Evolutionary conservation across 139 green algal genomes (phyloP), one percentile per base, ranked within the genome.

Genomic region (Tetradesmus lagerheimii): DNA sequence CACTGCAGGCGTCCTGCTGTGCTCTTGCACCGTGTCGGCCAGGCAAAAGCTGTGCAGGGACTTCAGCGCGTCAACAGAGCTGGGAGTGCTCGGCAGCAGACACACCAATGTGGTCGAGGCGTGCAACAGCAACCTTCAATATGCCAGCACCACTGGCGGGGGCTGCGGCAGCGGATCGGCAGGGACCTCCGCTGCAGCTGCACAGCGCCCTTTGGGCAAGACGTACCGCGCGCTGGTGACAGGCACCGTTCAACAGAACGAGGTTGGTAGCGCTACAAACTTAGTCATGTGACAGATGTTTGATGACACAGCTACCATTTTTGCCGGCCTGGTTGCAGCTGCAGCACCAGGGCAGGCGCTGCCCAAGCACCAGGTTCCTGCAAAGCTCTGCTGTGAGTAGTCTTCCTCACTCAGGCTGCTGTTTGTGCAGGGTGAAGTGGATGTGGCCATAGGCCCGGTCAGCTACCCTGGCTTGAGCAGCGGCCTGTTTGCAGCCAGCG

Each of bases 1-100:
- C 81, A 93, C 62, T 71, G 57, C 81, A 93, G 91, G 91, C 0
- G 80, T 95, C 27, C 87, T 95, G 74, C 80, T 95, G 43, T 94
- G 92, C 53, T 90, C 90, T 0, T 89, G 87, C 71, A 93, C 89
- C 1, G 23, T 71, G 0, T 43, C 35, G 20, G 92, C 92, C 1
- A 88, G 93, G 25, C 45, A 82, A 18, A 27, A 80, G 64, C 89
- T 95, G 23, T 86, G 89, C 23, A 45, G 45, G 14, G 87, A 91
- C 39, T 91, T 95, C 53, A 83, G 38, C 0, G 71, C 74, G 15
- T 89, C 90, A 23, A 93, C 91, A 14, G 91, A 80, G 4, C 74
- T 80, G 27, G 91, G 83, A 34, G 83, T 80, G 75, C 35, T 71
- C 71, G 35, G 47, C 81, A 27, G 83, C 76, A 2, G n/a, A 76